Conservation (phyloP, 2,329 filamentous ascomycete genomes). For the Xylariaceae sp. region DNA sequence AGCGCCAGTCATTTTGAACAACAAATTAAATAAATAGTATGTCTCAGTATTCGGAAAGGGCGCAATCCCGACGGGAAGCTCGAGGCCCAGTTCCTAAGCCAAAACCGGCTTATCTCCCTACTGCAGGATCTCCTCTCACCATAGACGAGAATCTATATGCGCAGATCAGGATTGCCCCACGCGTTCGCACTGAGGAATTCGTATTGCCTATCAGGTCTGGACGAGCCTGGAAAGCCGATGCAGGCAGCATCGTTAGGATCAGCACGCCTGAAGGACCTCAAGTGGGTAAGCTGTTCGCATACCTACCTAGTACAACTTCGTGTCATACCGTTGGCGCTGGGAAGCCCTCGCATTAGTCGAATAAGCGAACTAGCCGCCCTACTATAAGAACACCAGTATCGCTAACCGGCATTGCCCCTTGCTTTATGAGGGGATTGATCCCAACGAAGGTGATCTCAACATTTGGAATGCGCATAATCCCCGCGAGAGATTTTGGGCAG, state of each 20-base stretch:
- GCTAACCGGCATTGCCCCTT: background rate
- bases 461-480: slow-evolving; percentile 76
- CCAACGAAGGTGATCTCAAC: slow-evolving; percentile 72
- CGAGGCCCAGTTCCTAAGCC: slow-evolving; percentile 44
- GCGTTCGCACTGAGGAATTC: slow-evolving; percentile 47
- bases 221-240: slow-evolving; percentile 65
- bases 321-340: too few relatives aligned
- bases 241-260: slow-evolving; percentile 66
- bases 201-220: slow-evolving; percentile 70
- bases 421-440: too few relatives aligned
- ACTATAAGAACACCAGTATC: background rate
- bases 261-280: slow-evolving; percentile 75
- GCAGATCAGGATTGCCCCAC: slow-evolving; percentile 50
- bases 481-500: slow-evolving; percentile 78
- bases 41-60: too few relatives aligned
- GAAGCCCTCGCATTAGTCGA: too few relatives aligned
- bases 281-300: slow-evolving; percentile 47
- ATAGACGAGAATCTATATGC: slow-evolving; percentile 53
- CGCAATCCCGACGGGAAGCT: slow-evolving; percentile 36
- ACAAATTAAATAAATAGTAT: too few relatives aligned
- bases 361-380: too few relatives aligned
- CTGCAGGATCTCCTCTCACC: slow-evolving; percentile 39
- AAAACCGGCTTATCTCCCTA: slow-evolving; percentile 46
- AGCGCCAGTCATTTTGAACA: too few relatives aligned
- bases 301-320: background rate